These are phyloP conservation scores for Picea engelmannii DNA, from an alignment of 83 land plant species.

Conservation along the genomic window DNA sequence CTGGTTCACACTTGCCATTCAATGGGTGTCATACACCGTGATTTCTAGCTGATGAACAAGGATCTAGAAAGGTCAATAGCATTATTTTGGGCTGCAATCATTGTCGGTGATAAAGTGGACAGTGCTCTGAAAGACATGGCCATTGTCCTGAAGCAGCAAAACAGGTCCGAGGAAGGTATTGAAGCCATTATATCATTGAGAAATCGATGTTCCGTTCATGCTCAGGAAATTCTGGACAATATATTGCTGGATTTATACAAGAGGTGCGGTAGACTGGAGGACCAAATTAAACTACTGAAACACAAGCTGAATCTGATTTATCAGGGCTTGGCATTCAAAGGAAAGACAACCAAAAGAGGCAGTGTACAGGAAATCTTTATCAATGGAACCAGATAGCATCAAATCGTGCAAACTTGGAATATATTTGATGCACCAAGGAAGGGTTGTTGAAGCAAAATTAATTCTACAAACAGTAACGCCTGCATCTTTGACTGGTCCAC, in stretches of 20 bases:
- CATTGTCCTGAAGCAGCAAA: slow-evolving; percentile 99
- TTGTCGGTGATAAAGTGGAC: no score
- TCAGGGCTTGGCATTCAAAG: slow-evolving; percentile 97
- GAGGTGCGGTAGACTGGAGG: slow-evolving; percentile 98
- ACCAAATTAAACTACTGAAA: slow-evolving; percentile 84
- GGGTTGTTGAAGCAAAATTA: slow-evolving; percentile 81
- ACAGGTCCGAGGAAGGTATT: slow-evolving; percentile 93
- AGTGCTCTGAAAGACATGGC: slow-evolving; percentile 99
- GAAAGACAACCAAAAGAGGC: slow-evolving; percentile 95
- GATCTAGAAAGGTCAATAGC: no score
- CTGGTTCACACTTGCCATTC: no score
- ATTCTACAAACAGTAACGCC: slow-evolving; percentile 77
- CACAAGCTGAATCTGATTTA: slow-evolving; percentile 87
- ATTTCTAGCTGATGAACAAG: no score
- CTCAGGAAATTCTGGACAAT: slow-evolving; percentile 96
- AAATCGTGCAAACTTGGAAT: slow-evolving; percentile 98
- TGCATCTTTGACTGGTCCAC: slow-evolving; percentile 54
- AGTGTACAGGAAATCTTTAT: slow-evolving; percentile 62
- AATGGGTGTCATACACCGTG: no score
- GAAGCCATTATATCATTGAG: slow-evolving; percentile 96
- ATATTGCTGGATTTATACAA: slow-evolving; percentile 93
- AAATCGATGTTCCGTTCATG: slow-evolving; percentile 84
- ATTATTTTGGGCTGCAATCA: no score
- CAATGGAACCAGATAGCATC: slow-evolving; percentile 92
- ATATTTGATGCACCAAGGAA: slow-evolving; percentile 96